Base-by-base conservation (phyloP, 2,329 filamentous ascomycete genomes). In the Botrytis medusae region DNA sequence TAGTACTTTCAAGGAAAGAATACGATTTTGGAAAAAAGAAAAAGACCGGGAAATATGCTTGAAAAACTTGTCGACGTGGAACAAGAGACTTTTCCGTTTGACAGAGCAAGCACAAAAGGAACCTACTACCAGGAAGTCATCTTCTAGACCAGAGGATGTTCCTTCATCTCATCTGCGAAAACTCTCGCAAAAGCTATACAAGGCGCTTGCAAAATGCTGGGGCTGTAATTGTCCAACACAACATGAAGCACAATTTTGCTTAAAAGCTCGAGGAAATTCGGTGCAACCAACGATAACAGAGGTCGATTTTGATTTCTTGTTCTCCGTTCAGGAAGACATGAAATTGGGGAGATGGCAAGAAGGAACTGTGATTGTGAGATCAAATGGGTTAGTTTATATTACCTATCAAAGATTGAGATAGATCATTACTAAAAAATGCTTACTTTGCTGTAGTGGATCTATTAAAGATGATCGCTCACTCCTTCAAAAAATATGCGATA, bases 11-110 rank as follows among this genome's bases (percentile, higher is more conserved):
- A 51, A 29, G 32, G 64, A 67, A 65, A 48, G 64, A 29, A 67
- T 54, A 67, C 32, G 64, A 12, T 67, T 67, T 67, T 67, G 64
- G 64, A 67, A 67, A n/a, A 67, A 67, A n/a, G 64, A 54, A 37
- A 67, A 67, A 16, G 64, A 67, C 14, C 32, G 64, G 16, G 25
- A 25, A 22, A 40, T 40, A 29, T 67, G 64, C 46, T 46, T 67
- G 32, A 67, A 67, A 29, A 67, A 67, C 10, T 34, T 67, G n/a
- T n/a, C 32, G 1, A 67, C 64, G 4, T 67, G 64, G 64, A 67
- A 67, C 54, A 67, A 67, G 9, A 51, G 64, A 54, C 46, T 67
- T 18, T 67, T 67, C 25, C 46, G 29, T 51, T 40, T 67, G 25
- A 40, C 46, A 54, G 64, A 67, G 46, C 64, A 67, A 37, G 64